Conservation (phyloP, 352 stramenopile genomes). For the Thalassiosira pacifica region DNA sequence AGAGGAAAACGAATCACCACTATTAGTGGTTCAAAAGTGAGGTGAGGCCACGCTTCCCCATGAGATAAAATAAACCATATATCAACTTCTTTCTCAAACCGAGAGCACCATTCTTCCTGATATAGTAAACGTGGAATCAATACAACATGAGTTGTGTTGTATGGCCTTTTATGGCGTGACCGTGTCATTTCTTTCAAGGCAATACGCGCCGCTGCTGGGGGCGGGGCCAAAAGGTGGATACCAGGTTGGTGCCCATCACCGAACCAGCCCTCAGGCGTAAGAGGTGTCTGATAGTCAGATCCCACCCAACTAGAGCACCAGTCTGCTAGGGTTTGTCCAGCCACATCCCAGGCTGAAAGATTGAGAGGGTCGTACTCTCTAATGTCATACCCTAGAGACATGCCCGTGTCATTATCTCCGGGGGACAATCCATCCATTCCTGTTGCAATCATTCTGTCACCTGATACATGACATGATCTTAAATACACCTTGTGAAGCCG, state of each 20-base stretch:
- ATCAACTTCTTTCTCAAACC: too few relatives aligned
- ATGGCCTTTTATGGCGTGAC: not conserved
- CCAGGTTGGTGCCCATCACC: too few relatives aligned
- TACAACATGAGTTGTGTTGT: not conserved
- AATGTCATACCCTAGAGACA: too few relatives aligned
- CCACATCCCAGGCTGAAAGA: not conserved
- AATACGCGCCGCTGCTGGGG: not conserved
- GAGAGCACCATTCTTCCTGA: not conserved
- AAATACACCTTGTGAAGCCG: too few relatives aligned
- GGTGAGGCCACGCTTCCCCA: not conserved
- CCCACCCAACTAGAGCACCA: too few relatives aligned
- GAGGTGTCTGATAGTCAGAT: not conserved
- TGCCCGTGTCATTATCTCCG: not conserved
- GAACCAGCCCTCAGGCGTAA: not conserved
- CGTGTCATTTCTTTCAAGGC: not conserved
- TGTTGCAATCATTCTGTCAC: too few relatives aligned
- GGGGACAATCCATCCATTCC: not conserved
- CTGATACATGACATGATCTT: too few relatives aligned
- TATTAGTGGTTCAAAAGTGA: not conserved
- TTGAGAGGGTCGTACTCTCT: not conserved
- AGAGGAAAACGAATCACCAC: not conserved
- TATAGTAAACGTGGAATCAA: not conserved
- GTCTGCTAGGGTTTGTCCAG: too few relatives aligned
- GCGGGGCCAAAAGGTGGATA: not conserved
- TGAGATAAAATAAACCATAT: not conserved